These are phyloP conservation scores for Dillenia turbinata DNA, from an alignment of 164 flowering plant species.

Conservation along the genomic window DNA sequence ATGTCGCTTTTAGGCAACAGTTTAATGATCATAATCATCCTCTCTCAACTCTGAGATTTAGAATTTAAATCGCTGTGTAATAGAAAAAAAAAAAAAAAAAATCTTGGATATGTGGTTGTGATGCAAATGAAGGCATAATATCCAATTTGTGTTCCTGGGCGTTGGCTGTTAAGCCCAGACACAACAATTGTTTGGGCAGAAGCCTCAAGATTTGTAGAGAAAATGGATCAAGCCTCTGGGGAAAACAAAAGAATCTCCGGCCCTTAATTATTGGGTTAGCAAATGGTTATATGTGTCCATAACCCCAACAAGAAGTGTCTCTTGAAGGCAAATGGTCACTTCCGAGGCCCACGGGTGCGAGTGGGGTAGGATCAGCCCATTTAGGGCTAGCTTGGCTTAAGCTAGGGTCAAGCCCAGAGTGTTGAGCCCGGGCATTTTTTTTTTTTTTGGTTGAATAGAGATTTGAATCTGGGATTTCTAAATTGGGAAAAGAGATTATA, in stretches of 20 bases:
- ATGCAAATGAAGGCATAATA: conserved; percentile 21
- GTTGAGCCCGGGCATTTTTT: conserved; percentile 74
- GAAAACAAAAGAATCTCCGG: conserved; percentile 66
- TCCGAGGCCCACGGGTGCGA: conserved; percentile 81
- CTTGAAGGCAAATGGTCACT: conserved; percentile 36
- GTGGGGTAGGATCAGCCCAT: conserved; percentile 56
- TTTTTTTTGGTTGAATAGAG: too few species aligned
- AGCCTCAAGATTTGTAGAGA: conserved; percentile 29
- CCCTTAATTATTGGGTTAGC: conserved; percentile 29
- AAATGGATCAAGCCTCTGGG: conserved; percentile 59
- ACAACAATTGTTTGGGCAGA: conserved; percentile 23
- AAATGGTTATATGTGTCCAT: conserved; percentile 42
- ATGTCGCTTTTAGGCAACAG: too few species aligned
- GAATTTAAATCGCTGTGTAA: too few species aligned
- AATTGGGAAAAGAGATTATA: too few species aligned
- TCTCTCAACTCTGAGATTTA: too few species aligned
- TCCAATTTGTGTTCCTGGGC: conserved; percentile 40
- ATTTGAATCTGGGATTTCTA: too few species aligned
- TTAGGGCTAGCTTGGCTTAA: conserved; percentile 37
- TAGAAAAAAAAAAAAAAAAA: too few species aligned
- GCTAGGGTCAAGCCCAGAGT: conserved; percentile 66
- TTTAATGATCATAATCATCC: too few species aligned
- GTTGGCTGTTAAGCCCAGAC: conserved; percentile 49
- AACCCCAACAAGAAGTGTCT: conserved; percentile 54
- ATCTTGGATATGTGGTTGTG: conserved; percentile 33